Base-by-base conservation (phyloP, 495 filamentous ascomycete genomes). In the Zalerion maritima region DNA sequence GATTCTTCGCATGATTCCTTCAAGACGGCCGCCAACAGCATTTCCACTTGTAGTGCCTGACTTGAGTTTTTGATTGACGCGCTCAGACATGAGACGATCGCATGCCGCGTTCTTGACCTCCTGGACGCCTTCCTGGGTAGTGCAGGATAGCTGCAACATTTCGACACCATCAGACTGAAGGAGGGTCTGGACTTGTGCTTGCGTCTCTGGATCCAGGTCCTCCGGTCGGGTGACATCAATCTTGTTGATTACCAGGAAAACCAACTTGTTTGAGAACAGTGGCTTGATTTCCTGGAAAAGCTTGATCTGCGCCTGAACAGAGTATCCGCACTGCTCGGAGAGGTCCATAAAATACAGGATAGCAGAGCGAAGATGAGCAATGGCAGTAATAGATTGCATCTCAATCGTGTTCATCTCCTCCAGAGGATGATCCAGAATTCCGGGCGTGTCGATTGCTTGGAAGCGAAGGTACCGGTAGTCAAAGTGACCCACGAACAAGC, bases 381-480 rank as follows among this genome's bases (percentile, higher is more conserved):
- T 91, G 6, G 89, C 89, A 8, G 87, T 94, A 37, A 97, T 94
- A 10, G 78, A 85, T 53, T 84, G 89, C 86, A 96, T 94, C 55
- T 97, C 91, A 50, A 97, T 97, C 6, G 89, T 94, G 59, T 96
- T 97, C 89, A 97, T 97, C 60, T 97, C 89, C 57, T 96, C 91
- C 6, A 97, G 68, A 9, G 89, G 91, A 51, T 97, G 91, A 47
- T 97, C 89, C 33, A 96, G 64, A 49, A 97, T 93, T 55, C 89
- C 89, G 8, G 87, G 87, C 14, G 64, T 69, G 42, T 67, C 40
- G 69, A 93, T 69, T 70, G 82, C 54, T 81, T 89, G 81, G 62
- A 92, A 94, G 26, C 85, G 76, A 26, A 94, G 67, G 58, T 93
- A 96, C 52, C 92, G 93, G 67, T 94, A 97, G 62, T 97, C 89